These are phyloP conservation scores for Mycena haematopus DNA, from an alignment of 768 basidiomycete genomes.

Conservation along the genomic window DNA sequence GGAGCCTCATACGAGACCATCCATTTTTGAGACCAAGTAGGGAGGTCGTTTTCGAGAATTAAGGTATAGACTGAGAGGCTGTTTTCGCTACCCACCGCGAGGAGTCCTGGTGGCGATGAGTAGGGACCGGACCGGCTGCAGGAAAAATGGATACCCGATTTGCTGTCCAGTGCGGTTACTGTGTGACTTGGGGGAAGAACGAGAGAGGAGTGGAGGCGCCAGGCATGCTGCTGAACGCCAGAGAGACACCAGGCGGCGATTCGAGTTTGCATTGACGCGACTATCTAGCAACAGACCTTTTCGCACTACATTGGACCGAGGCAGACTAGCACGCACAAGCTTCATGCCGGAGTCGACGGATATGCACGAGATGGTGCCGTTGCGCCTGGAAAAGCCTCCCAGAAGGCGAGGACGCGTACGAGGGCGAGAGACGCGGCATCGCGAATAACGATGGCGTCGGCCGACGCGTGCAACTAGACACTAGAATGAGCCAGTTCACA, in stretches of 20 bases:
- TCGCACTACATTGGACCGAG: slow-evolving; percentile 17
- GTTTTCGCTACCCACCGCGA: slow-evolving; percentile 68
- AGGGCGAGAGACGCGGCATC: slow-evolving; percentile 72
- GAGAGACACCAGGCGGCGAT: slow-evolving; percentile 85
- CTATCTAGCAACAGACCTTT: slow-evolving; percentile 56
- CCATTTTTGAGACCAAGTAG: slow-evolving; percentile 87
- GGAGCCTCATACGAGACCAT: slow-evolving; percentile 54
- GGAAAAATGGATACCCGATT: slow-evolving; percentile 60
- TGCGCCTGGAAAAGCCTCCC: slow-evolving; percentile 79
- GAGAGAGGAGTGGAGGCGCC: slow-evolving; percentile 85
- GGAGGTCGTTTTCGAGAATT: slow-evolving; percentile 81
- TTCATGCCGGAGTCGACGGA: slow-evolving; percentile 82
- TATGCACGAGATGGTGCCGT: slow-evolving; percentile 60
- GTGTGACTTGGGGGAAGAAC: slow-evolving; percentile 59
- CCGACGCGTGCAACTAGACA: slow-evolving; percentile 76
- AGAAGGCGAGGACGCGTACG: slow-evolving; percentile 75
- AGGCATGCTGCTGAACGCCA: slow-evolving; percentile 63
- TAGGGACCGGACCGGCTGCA: slow-evolving; percentile 19
- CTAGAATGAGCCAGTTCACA: slow-evolving; percentile 21
- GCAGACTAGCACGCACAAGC: slow-evolving; percentile 59
- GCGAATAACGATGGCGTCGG: slow-evolving; percentile 72
- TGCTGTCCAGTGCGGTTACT: slow-evolving; percentile 73
- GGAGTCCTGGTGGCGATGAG: slow-evolving; percentile 62
- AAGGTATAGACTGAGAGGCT: slow-evolving; percentile 78
- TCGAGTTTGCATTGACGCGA: slow-evolving; percentile 69